These are phyloP conservation scores for Blastobotrys illinoisensis DNA, from an alignment of 1,139 yeast species.

Conservation along the genomic window DNA sequence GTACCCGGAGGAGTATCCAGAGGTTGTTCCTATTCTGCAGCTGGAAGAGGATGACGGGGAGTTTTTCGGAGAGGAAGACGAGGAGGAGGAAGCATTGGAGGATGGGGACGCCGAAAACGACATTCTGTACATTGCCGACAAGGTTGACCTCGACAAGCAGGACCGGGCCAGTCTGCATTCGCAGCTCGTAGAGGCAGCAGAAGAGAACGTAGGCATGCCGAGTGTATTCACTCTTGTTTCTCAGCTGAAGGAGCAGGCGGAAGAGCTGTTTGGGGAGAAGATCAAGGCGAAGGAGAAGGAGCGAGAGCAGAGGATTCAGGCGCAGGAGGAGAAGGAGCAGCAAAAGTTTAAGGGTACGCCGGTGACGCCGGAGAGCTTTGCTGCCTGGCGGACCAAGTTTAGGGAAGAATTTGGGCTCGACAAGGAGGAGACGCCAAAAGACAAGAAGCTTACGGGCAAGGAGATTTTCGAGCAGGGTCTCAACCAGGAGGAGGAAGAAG, in stretches of 20 bases:
- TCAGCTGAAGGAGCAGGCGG: constrained; percentile 74
- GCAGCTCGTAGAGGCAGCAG: constrained; percentile 48
- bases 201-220: constrained; percentile 77
- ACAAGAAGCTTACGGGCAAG: constrained; percentile 63
- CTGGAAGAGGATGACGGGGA: constrained; percentile 38
- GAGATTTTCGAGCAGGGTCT: constrained; percentile 88
- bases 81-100: constrained; percentile 20
- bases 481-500: constrained; percentile 57
- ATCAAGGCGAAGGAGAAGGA: constrained; percentile 50
- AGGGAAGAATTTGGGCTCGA: constrained; percentile 49
- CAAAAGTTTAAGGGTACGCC: constrained; percentile 69
- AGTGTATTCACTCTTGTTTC: constrained; percentile 76
- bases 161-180: constrained; percentile 42
- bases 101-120: constrained; percentile 1
- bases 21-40: constrained; percentile 53
- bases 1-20: constrained; percentile 70
- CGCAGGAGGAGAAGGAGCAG: constrained; percentile 67
- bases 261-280: constrained; percentile 53
- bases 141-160: constrained; percentile 21
- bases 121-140: neutral
- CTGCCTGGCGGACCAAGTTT: constrained; percentile 63
- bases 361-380: constrained; percentile 68
- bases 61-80: constrained; percentile 39
- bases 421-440: constrained; percentile 40
- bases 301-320: constrained; percentile 53